Evolutionary conservation across 768 basidiomycete genomes (phyloP), one percentile per base, ranked within the genome.

Genomic region (Boletus pseudo-olivaceus): DNA sequence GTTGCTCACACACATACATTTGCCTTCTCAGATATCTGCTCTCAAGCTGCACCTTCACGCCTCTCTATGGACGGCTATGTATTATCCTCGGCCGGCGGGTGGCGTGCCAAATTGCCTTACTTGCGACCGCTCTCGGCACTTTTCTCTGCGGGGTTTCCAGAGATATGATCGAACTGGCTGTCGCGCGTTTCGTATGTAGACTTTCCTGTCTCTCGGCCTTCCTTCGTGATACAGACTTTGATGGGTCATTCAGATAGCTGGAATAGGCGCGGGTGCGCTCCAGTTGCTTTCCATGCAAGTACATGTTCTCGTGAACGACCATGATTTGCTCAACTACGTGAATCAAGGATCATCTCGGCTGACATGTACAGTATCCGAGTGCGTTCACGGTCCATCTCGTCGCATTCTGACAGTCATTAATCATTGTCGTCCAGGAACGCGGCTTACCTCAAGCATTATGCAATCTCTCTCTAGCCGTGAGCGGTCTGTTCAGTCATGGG

Each of bases 21-120:
- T 12, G 17, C 26, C 27, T 30, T 38, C 4, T 53, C 38, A 60
- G 54, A 26, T 90, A 88, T 67, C 71, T 91, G 8, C 78, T 91
- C 14, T 85, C 89, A 4, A 86, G 81, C 4, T 88, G 85, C 67
- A 87, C 88, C 3, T 90, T 90, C 57, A 90, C 89, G 0, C 89
- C 87, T 0, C 74, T 91, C 6, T 91, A 90, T 63, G 89, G 89
- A 23, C 81, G 88, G 4, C 74, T 92, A 5, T 87, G 81, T 58
- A 85, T 87, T 63, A 85, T 87, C 10, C 69, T 90, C 66, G 89
- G 89, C 6, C 73, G 89, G 15, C 76, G 81, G 46, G 80, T 78
- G 10, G 88, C 88, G 3, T 85, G 83, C 61, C 84, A 83, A 52
- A 72, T 75, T 0, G 88, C 88, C 1, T 69, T 90, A 1, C 55